Base-by-base conservation (phyloP, 208 protist species). In the Crithidia thermophila region DNA sequence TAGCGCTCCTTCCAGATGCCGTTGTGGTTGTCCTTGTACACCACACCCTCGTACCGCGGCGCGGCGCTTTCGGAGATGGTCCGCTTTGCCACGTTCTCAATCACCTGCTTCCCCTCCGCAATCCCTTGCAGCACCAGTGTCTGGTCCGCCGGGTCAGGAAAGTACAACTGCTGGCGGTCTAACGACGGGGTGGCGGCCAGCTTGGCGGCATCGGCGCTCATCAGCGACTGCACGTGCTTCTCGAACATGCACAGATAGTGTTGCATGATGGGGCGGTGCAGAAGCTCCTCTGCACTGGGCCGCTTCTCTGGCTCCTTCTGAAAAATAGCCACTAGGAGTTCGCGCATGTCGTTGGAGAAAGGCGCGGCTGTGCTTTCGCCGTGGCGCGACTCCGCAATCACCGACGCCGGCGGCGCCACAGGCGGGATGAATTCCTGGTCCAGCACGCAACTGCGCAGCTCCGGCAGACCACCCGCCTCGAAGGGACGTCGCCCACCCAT, bases 1-100 rank as follows among this genome's bases (percentile, higher is more conserved):
- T 93, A 86, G 13, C 88, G 86, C 55, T 95, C 87, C 74, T 95
- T 95, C 90, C 90, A 95, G 1, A 79, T 63, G n/a, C 83, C 81
- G 37, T 81, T 86, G n/a, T 45, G 67, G 42, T 64, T 82, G 56
- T 84, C 81, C 72, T 96, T 96, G 72, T 88, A 93, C n/a, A 96
- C 81, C 4, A 84, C 73, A 8, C 91, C 83, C 58, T 96, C 88
- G 58, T 86, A 88, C 1, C 72, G 82, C 4, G 77, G 69, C 21
- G 55, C 47, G 31, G 33, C 51, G 39, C 72, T 80, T 5, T 83
- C 78, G 21, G 55, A 47, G 2, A 88, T 76, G 34, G 84, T 81
- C 20, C 71, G 63, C 52, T 81, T 80, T 6, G 65, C 57, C 46
- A 81, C 81, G 18, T 67, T 25, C 36, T 63, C 67, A 46, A 94